A percentile compares a stretch with the other conserved stretches of the same genome.
Evolutionary conservation across 495 filamentous ascomycete species (phyloP).

Genomic region (Pseudotulostoma volvatum): DNA sequence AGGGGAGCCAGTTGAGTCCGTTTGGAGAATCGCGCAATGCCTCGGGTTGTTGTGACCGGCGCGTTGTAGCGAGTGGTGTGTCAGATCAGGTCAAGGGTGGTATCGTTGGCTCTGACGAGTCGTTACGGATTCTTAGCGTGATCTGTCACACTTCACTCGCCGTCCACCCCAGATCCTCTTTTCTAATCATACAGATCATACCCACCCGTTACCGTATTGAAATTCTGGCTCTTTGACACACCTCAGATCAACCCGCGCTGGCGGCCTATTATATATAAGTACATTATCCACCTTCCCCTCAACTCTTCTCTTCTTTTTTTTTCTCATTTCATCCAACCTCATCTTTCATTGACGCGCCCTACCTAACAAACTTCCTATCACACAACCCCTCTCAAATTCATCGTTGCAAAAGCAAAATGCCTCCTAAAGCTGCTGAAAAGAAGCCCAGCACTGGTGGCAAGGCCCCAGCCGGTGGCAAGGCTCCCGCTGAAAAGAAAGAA

Average conservation of each 20-base stretch:
- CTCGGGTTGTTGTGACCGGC: slow-evolving; percentile 7
- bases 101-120: slow-evolving; percentile 11
- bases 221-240: slow-evolving; percentile 31
- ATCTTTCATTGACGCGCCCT: slow-evolving; percentile 27
- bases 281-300: slow-evolving; percentile 29
- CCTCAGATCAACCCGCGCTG: slow-evolving; percentile 30
- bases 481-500: slow-evolving; percentile 95
- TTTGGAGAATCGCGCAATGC: too few relatives aligned
- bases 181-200: slow-evolving; percentile 38
- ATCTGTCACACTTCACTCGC: slow-evolving; percentile 14
- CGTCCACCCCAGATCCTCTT: slow-evolving; percentile 2
- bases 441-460: slow-evolving; percentile 95
- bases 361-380: slow-evolving; percentile 23
- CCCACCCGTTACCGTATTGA: slow-evolving; percentile 27
- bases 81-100: slow-evolving; percentile 18
- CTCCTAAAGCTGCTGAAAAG: slow-evolving; percentile 88
- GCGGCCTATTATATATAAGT: too few relatives aligned
- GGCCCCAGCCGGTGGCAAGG: slow-evolving; percentile 76
- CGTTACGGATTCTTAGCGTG: slow-evolving; percentile 13
- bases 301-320: slow-evolving; percentile 21
- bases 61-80: slow-evolving; percentile 3
- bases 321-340: slow-evolving; percentile 20
- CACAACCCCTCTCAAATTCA: too few relatives aligned
- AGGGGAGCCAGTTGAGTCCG: too few relatives aligned
- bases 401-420: slow-evolving; percentile 50